Evolutionary conservation across 805 yeast species (phyloP).

Genomic region (Candida chilensis): DNA sequence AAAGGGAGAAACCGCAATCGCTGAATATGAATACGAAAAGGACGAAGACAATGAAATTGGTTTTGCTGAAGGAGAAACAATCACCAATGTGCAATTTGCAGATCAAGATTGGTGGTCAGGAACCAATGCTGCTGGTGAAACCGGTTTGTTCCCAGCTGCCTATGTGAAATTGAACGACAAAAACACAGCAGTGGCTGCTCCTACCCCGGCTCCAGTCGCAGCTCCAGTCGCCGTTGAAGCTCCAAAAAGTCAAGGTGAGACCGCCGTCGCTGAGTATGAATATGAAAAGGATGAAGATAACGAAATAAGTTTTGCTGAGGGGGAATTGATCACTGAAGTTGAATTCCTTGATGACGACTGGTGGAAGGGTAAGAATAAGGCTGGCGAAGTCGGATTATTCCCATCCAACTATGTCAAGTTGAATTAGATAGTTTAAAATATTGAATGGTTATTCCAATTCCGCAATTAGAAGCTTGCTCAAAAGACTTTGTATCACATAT

Average conservation of each 20-base stretch:
- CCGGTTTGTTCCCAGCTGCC: conserved; percentile 49
- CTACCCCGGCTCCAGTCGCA: conserved; percentile 10
- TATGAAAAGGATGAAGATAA: conserved; percentile 92
- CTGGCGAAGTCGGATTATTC: conserved; percentile 78
- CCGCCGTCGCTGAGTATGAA: conserved; percentile 64
- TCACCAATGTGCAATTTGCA: conserved; percentile 57
- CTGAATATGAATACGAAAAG: conserved; percentile 70
- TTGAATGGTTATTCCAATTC: too few relatives aligned
- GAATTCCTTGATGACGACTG: conserved; percentile 92
- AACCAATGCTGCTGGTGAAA: conserved; percentile 28
- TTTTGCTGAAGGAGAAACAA: conserved; percentile 56
- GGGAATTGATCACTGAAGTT: conserved; percentile 72
- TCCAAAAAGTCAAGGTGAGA: conserved; percentile 14
- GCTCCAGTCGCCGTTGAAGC: conserved; percentile 9
- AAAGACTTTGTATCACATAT: too few relatives aligned
- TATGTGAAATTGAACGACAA: conserved; percentile 32
- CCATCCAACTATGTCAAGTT: conserved; percentile 78
- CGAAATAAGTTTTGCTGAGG: conserved; percentile 79
- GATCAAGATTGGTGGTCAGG: conserved; percentile 72
- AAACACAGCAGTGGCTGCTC: conserved; percentile 7
- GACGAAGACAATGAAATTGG: conserved; percentile 73
- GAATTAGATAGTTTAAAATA: too few relatives aligned
- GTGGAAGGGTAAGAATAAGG: conserved; percentile 83
- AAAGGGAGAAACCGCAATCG: conserved; percentile 46
- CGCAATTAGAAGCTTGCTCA: too few relatives aligned